phyloP scores from a whole-genome alignment of 768 basidiomycete genomes.

The Suillus subalutaceus region DNA sequence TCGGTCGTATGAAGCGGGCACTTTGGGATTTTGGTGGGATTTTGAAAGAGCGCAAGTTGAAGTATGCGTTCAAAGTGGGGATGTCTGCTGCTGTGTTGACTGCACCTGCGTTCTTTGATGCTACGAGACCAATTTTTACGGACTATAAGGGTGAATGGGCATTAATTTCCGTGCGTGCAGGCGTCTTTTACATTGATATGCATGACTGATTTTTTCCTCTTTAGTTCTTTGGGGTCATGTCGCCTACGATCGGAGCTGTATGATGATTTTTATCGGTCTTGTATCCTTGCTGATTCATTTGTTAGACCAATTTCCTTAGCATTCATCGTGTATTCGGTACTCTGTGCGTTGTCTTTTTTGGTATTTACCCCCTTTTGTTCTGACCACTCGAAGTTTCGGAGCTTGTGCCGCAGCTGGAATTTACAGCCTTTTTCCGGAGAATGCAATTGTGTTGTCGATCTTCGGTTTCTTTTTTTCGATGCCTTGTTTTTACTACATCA shows the following conservation, averaged over 20 bases:
- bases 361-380: neutral
- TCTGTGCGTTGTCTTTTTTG: conserved; percentile 50
- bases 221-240: conserved; percentile 89
- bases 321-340: conserved; percentile 87
- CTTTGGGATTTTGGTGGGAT: conserved; percentile 73
- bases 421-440: conserved; percentile 76
- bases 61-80: conserved; percentile 88
- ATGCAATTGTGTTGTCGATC: conserved; percentile 71
- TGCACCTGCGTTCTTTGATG: conserved; percentile 84
- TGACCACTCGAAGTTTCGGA: conserved; percentile 57
- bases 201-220: conserved; percentile 8
- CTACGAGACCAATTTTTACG: conserved; percentile 76
- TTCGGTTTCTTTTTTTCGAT: conserved; percentile 90
- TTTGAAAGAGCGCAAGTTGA: conserved; percentile 73
- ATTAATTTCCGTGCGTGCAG: conserved; percentile 74
- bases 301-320: conserved; percentile 83
- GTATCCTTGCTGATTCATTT: conserved; percentile 16
- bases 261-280: conserved; percentile 23
- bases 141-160: conserved; percentile 95
- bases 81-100: conserved; percentile 83
- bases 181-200: conserved; percentile 9
- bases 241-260: conserved; percentile 86
- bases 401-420: conserved; percentile 74
- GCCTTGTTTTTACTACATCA: conserved; percentile 92
- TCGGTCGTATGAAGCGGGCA: conserved; percentile 65